phyloP scores from a whole-genome alignment of 257 asterid genomes.

The Ilex aquifolium region DNA sequence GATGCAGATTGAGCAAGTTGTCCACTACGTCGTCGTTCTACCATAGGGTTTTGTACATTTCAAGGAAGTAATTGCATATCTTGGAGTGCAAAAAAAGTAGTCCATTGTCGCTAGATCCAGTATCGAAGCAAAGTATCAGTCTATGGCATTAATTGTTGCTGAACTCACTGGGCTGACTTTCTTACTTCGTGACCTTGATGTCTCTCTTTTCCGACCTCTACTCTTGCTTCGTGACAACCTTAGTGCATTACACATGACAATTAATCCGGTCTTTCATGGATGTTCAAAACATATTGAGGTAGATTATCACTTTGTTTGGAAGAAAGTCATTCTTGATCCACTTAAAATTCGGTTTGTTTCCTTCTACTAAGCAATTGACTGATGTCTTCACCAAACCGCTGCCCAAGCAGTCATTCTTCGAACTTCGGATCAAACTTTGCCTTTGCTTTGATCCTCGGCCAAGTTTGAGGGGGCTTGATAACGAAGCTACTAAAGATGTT shows the following conservation, averaged over 20 bases:
- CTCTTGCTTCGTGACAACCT: too few species aligned
- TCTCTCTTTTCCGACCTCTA: neutral
- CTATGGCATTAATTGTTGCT: neutral
- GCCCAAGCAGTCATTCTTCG: too few species aligned
- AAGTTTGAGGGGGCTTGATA: too few species aligned
- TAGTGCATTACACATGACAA: neutral
- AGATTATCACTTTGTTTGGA: neutral
- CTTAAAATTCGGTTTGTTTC: neutral
- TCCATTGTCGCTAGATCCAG: neutral
- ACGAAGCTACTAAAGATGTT: too few species aligned
- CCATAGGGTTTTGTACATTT: neutral
- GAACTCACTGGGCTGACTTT: neutral
- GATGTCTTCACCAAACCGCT: neutral
- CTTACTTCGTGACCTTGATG: neutral
- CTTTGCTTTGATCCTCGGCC: too few species aligned
- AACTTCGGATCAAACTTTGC: too few species aligned
- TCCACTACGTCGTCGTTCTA: neutral
- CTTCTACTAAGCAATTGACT: neutral
- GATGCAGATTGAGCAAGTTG: neutral
- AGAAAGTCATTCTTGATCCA: neutral
- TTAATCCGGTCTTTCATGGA: neutral
- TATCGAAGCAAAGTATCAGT: neutral
- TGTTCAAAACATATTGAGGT: neutral
- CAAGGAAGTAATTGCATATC: neutral
- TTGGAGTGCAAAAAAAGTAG: neutral